Evolutionary conservation across 345 rosid species (phyloP), one percentile per base, ranked within the genome.

Genomic region (Durio zibethinus): DNA sequence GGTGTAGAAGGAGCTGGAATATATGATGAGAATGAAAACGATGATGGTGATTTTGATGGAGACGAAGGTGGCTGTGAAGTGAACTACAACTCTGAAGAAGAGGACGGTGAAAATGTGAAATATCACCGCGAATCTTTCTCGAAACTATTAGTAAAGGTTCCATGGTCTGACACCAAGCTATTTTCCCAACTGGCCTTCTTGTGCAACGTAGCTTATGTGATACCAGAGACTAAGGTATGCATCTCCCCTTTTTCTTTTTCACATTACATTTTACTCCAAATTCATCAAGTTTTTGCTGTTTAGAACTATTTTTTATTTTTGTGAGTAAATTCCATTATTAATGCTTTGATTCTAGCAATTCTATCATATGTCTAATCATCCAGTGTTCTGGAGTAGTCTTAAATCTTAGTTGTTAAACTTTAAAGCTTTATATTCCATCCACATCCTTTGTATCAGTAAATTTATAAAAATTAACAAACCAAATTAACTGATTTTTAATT

Each of bases 131-230:
- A 92, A 73, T 78, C 91, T 33, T 93, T 95, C 80, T 87, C 89
- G 0, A 82, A 77, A 48, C 83, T 90, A 62, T 80, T 95, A 82
- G 78, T 7, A 63, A 72, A 38, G 38, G 92, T 89, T 5, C 85
- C 94, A 25, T 85, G 86, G 89, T 87, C 93, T 2, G 97, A 93
- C 54, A 87, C 86, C 56, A 89, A 88, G 84, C 85, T 74, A 53
- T 85, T 90, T 84, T 90, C 98, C 48, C 92, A 88, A 80, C 87
- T 93, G 45, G 98, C 97, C 70, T 93, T 90, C 85, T 78, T 93
- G 76, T 86, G 92, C 87, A 95, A 92, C 84, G 84, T 92, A 83
- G 97, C 99, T 45, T 95, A 93, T 84, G 92, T 85, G 75, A 93
- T 95, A 80, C 88, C 90, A 0, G 85, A 83, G 10, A 87, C 92